Base-by-base conservation (phyloP, 495 filamentous ascomycete genomes). In the Penicillium mononematosum region DNA sequence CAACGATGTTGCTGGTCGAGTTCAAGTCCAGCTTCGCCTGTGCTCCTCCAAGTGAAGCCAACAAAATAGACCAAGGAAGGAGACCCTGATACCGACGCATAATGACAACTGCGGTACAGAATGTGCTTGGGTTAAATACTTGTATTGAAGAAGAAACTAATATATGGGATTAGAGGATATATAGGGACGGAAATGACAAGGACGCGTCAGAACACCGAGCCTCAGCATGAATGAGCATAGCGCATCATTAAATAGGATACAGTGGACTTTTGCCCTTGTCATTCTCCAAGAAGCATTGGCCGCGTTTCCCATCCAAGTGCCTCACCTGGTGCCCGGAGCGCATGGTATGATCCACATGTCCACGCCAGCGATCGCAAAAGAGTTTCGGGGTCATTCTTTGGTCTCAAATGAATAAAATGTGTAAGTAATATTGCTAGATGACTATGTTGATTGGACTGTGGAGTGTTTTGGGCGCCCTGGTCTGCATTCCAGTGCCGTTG, bases 1-100 rank as follows among this genome's bases (percentile, higher is more conserved):
- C 73, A 19, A 76, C 81, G 50, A 87, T 58, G 63, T 85, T 88
- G 45, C 61, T 73, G 4, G 63, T 62, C 4, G 79, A 75, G 24
- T 47, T 58, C 25, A 80, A 49, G 56, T 80, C 72, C 51, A 85
- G 68, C 51, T 68, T 70, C 10, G 74, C 75, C 55, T 76, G 65
- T 11, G 63, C 71, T 57, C 64, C 67, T 34, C 70, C 58, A 24
- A 78, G 39, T 24, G 60, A 60, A 36, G 73, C 69, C 45, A 72
- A 29, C 36, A 68, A 53, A 19, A 69, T 55, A 3, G 70, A 60
- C 24, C 66, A 58, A 14, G 65, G 56, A 8, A 76, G 59, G 45
- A 70, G 48, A 1, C 49, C 60, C 44, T 65, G 60, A 25, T 59
- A 58, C 25, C 62, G 60, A 53, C 56, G 61, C 72, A 75, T 78